phyloP scores from a whole-genome alignment of 306 rosid genomes.

The Luffa aegyptiaca region DNA sequence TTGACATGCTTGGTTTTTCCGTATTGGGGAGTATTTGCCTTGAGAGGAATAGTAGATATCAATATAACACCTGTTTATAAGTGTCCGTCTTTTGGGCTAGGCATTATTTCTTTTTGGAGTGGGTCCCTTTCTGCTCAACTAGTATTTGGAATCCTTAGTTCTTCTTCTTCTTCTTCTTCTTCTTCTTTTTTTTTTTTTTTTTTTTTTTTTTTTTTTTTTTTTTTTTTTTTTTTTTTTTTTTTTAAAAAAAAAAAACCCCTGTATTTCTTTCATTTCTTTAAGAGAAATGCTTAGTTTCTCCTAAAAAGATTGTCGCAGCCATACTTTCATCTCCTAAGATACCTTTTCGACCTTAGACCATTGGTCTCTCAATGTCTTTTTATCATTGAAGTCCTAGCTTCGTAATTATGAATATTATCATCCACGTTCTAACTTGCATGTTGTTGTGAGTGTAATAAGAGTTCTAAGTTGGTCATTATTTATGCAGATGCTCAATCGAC shows the following conservation, averaged over 20 bases:
- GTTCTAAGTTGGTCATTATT: slow-evolving; percentile 7
- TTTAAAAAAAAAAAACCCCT: not conserved
- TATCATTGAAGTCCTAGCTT: not conserved
- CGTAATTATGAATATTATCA: not conserved
- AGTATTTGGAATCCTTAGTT: not conserved
- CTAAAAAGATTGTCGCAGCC: not conserved
- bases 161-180: not conserved
- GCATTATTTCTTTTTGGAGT: not conserved
- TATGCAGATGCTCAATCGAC: slow-evolving; percentile 77
- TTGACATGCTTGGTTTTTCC: not conserved
- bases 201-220: not conserved
- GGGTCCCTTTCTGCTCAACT: not conserved
- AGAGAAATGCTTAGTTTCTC: not conserved
- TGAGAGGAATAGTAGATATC: not conserved
- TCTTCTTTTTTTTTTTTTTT: not conserved
- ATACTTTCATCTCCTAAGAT: not conserved
- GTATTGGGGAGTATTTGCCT: not conserved
- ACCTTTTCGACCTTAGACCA: not conserved
- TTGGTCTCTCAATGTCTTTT: not conserved
- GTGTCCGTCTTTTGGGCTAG: not conserved
- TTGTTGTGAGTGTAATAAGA: not conserved
- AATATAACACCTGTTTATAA: not conserved
- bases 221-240: not conserved
- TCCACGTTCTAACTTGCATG: not conserved
- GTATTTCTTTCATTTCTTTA: not conserved